phyloP scores from a whole-genome alignment of 148 eudicot genomes.

The Oxyria digyna region DNA sequence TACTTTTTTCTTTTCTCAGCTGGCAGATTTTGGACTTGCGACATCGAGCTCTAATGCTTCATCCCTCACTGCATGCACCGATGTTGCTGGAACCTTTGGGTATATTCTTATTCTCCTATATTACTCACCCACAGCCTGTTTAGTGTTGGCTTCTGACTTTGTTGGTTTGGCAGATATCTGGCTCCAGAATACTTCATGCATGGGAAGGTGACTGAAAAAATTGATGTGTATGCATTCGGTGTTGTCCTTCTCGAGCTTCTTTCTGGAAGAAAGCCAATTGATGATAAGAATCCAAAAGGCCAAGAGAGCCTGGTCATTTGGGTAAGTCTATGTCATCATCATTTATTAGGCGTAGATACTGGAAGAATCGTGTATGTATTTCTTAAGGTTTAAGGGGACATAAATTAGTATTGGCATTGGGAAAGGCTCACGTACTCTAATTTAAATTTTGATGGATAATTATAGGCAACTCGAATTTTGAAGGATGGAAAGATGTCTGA shows the following conservation, averaged over 20 bases:
- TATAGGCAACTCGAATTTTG: slow-evolving; percentile 49
- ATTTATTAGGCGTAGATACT: background rate
- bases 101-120: slow-evolving; percentile 19
- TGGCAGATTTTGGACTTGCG: slow-evolving; percentile 93
- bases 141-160: background rate
- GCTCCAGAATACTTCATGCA: slow-evolving; percentile 58
- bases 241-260: slow-evolving; percentile 49
- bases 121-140: background rate
- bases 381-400: slow-evolving; percentile 11
- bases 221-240: slow-evolving; percentile 49
- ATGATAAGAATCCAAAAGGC: slow-evolving; percentile 34
- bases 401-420: background rate
- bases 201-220: slow-evolving; percentile 41
- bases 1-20: slow-evolving; percentile 28
- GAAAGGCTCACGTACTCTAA: background rate
- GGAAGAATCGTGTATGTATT: background rate
- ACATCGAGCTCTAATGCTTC: slow-evolving; percentile 55
- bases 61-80: slow-evolving; percentile 39
- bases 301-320: slow-evolving; percentile 42
- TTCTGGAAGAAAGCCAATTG: slow-evolving; percentile 47
- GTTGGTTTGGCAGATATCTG: slow-evolving; percentile 26
- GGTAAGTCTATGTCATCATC: slow-evolving; percentile 29
- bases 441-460: background rate
- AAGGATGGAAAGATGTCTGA: slow-evolving; percentile 39
- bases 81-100: slow-evolving; percentile 98